Evolutionary conservation across 2,329 filamentous ascomycete species (phyloP), one percentile per base, ranked within the genome.

Genomic region (Cercospora sp.): DNA sequence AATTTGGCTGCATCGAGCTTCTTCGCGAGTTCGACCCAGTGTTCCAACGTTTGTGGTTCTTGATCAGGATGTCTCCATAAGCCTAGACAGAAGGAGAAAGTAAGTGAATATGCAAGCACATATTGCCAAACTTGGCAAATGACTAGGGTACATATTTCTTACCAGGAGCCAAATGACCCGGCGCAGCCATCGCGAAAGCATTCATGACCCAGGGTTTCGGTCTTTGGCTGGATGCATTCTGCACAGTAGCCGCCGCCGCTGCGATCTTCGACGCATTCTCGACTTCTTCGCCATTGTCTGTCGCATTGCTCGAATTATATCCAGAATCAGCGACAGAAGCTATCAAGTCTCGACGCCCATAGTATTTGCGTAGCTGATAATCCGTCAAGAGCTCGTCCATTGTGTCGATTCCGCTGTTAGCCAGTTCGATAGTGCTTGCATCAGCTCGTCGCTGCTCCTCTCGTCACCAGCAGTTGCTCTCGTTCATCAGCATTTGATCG

Each of bases 1-100:
- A 85, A 84, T 33, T 83, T 83, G 23, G 81, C 82, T 10, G 79
- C 79, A 45, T 85, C 82, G 2, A 85, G 78, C 63, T 80, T 79
- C 63, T 84, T 79, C 1, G 84, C 84, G 1, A 85, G 72, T 1
- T 79, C 72, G 2, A 82, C 80, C 84, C 84, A 86, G 71, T 83
- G 80, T 18, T 80, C 76, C 26, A 84, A 73, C 18, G 78, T 79
- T 55, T 81, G 81, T 72, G 82, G 82, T 33, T 79, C 73, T 60
- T 77, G 73, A 42, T 71, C 63, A 3, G 75, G 75, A 68, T 77
- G 75, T 67, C 73, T 66, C 75, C 75, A 77, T 2, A 77, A 71
- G 12, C 75, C 75, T 75, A 57, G 12, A 9, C n/a, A 48, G 8
- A 20, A 12, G 36, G 1, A 55, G 3, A 13, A 55, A 9, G 16